A percentile compares a stretch with the other conserved stretches of the same genome.
phyloP scores from a whole-genome alignment of 164 flowering plant genomes.

The Akebia trifoliata region DNA sequence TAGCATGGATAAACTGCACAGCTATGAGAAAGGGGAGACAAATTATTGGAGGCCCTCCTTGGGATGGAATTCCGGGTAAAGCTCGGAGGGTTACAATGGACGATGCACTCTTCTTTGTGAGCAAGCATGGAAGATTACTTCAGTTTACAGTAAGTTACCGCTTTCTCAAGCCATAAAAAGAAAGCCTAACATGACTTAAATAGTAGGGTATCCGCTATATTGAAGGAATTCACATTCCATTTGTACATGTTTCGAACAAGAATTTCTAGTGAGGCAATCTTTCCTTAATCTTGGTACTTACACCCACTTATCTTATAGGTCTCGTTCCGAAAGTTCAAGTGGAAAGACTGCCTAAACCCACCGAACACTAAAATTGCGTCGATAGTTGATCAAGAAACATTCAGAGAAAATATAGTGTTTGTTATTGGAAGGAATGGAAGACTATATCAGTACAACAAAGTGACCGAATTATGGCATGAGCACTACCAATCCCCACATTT shows the following conservation, averaged over 20 bases:
- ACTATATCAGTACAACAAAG: slow-evolving; percentile 81
- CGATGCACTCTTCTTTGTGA: slow-evolving; percentile 69
- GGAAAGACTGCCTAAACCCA: slow-evolving; percentile 80
- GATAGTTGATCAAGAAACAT: slow-evolving; percentile 70
- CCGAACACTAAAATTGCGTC: slow-evolving; percentile 50
- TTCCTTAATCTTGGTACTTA: neutral
- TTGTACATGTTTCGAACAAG: too few species aligned
- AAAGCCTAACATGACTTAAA: neutral
- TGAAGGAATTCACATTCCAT: too few species aligned
- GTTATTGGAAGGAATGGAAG: slow-evolving; percentile 64
- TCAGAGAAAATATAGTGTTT: slow-evolving; percentile 66
- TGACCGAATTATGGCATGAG: slow-evolving; percentile 80
- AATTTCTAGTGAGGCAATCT: neutral
- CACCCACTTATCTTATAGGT: slow-evolving; percentile 32
- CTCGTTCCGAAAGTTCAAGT: slow-evolving; percentile 58
- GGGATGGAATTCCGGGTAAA: slow-evolving; percentile 58
- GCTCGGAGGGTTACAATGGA: slow-evolving; percentile 35
- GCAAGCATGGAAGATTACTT: slow-evolving; percentile 61
- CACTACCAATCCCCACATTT: slow-evolving; percentile 81
- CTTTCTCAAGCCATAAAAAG: neutral
- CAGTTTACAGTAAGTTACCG: slow-evolving; percentile 62
- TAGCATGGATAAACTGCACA: slow-evolving; percentile 77
- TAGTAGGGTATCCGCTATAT: too few species aligned
- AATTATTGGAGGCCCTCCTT: slow-evolving; percentile 67
- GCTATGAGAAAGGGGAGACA: slow-evolving; percentile 62